Base-by-base conservation (phyloP, 176 grass and related monocot species). In the Elaeis guineensis region DNA sequence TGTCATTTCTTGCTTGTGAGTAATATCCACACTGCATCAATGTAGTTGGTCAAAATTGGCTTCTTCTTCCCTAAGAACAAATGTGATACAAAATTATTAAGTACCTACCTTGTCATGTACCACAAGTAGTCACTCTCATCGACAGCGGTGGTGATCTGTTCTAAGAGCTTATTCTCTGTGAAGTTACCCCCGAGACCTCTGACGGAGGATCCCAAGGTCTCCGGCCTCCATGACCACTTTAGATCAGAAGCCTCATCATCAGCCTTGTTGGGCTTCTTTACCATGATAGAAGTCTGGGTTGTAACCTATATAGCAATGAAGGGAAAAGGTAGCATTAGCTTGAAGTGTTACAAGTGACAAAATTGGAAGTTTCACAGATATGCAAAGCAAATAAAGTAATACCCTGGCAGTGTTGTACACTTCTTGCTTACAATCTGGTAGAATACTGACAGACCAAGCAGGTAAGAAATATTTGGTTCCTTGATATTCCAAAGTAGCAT, bases 121-220 rank as follows among this genome's bases (percentile, higher is more conserved):
- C 90, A 95, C 25, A 95, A 44, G 72, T 95, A 95, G 54, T 95
- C 90, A 25, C 86, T 95, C 57, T 81, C 74, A 55, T 90, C 90
- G 17, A 69, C 17, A 1, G 70, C 65, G 0, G 83, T 74, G 5
- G 30, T 30, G 51, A 75, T 65, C 51, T 81, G 78, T 21, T 81
- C 78, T 51, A 75, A 70, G 15, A 81, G 71, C 21, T 70, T 54
- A 44, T 70, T 75, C n/a, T 25, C 61, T 65, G 55, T 66, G 21
- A 75, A 81, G 4, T 51, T 22, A 1, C n/a, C 48, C 21, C 49
- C 28, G 14, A 62, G 24, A 56, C 51, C 25, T 32, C 54, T 19
- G 29, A 75, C 17, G 25, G 61, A 50, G 22, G 2, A 12, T 52
- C 52, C 61, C 25, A 81, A 8, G n/a, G 17, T 61, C 58, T 81